phyloP scores from a whole-genome alignment of 2,329 filamentous ascomycete genomes.

The Cryphonectria carpinicola region DNA sequence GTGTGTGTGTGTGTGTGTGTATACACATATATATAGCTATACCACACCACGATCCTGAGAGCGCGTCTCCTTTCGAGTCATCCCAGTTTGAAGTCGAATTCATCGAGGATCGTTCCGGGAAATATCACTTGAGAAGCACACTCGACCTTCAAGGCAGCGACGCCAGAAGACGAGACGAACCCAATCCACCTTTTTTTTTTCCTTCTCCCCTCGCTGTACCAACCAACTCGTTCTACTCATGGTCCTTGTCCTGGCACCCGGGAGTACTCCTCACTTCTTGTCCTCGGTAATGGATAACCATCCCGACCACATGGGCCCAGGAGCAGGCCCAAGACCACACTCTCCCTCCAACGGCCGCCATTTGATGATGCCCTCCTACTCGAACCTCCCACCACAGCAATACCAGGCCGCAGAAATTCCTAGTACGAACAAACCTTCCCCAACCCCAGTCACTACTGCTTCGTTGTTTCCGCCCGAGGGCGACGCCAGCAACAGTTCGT shows the following conservation, averaged over 20 bases:
- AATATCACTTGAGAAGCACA: background rate
- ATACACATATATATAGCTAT: background rate
- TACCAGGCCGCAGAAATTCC: slow-evolving; percentile 54
- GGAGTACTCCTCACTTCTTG: slow-evolving; percentile 3
- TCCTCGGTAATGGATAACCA: slow-evolving; percentile 27
- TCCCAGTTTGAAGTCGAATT: background rate
- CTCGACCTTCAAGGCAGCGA: background rate
- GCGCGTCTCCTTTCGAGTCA: background rate
- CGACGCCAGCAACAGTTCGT: slow-evolving; percentile 40
- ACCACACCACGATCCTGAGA: background rate
- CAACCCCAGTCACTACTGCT: slow-evolving; percentile 34
- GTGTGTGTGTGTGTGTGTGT: background rate
- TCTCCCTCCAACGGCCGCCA: slow-evolving; percentile 24
- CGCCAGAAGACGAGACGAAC: background rate
- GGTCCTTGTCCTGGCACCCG: slow-evolving; percentile 14
- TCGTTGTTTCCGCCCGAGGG: slow-evolving; percentile 52
- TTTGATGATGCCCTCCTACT: slow-evolving; percentile 29
- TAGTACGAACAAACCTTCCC: slow-evolving; percentile 44
- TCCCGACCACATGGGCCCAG: slow-evolving; percentile 28
- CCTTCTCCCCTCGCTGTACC: background rate
- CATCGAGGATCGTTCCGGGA: background rate
- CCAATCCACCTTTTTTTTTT: background rate
- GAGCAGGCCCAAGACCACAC: slow-evolving; percentile 21
- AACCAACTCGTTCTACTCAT: slow-evolving; percentile 3
- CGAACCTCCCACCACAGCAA: slow-evolving; percentile 54